Evolutionary conservation across 176 grass and related monocot species (phyloP).

Genomic region (Canna indica): DNA sequence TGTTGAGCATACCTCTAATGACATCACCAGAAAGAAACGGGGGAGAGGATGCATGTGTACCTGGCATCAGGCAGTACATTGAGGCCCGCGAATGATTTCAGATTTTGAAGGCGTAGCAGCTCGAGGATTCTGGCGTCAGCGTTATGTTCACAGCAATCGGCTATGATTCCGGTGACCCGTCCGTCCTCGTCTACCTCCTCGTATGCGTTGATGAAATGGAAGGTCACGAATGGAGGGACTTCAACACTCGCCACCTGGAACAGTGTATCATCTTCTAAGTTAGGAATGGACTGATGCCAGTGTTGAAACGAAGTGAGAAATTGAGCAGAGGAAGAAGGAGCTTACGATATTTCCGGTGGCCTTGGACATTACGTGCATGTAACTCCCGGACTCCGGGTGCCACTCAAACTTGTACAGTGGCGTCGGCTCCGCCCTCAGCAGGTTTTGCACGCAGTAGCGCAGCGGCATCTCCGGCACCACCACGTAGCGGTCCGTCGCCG

Average conservation of each 20-base stretch:
- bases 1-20: too few relatives aligned
- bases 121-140: slow-evolving; percentile 79
- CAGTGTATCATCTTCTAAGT: not conserved
- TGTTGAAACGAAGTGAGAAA: not conserved
- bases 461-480: slow-evolving; percentile 96
- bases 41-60: slow-evolving; percentile 17
- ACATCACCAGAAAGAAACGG: too few relatives aligned
- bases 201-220: slow-evolving; percentile 98
- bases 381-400: slow-evolving; percentile 66
- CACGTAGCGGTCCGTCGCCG: slow-evolving; percentile 74
- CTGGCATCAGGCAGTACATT: slow-evolving; percentile 89
- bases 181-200: slow-evolving; percentile 76
- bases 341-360: slow-evolving; percentile 77
- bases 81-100: slow-evolving; percentile 38
- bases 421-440: slow-evolving; percentile 83
- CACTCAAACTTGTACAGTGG: slow-evolving; percentile 99
- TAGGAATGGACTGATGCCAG: not conserved
- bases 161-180: slow-evolving; percentile 63
- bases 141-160: slow-evolving; percentile 96
- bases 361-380: slow-evolving; percentile 99
- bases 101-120: slow-evolving; percentile 70
- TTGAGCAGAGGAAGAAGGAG: not conserved
- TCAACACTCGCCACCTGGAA: slow-evolving; percentile 84
- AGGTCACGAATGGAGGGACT: slow-evolving; percentile 89
- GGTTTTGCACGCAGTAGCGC: slow-evolving; percentile 78